Conservation (phyloP, 2,329 filamentous ascomycete species). For the Alternaria viburni region DNA sequence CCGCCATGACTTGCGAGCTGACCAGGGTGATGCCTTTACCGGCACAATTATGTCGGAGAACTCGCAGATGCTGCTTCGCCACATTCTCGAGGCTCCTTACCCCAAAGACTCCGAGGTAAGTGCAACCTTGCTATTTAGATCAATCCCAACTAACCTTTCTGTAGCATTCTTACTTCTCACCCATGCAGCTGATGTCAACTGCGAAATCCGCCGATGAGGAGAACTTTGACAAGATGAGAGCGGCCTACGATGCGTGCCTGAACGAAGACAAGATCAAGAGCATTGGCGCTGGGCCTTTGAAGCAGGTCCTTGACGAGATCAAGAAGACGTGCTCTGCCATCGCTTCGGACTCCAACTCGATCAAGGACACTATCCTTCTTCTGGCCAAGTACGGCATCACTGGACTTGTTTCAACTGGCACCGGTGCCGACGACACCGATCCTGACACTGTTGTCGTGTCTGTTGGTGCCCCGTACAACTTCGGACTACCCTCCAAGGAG, state of each 20-base stretch:
- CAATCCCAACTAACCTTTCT: not conserved
- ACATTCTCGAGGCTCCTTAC: slow-evolving; percentile 67
- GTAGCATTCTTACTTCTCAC: slow-evolving; percentile 60
- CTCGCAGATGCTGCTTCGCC: slow-evolving; percentile 64
- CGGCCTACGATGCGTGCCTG: slow-evolving; percentile 70
- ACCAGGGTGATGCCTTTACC: slow-evolving; percentile 67
- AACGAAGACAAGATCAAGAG: slow-evolving; percentile 64
- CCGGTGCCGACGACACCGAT: slow-evolving; percentile 58
- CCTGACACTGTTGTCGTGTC: slow-evolving; percentile 61
- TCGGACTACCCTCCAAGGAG: slow-evolving; percentile 50
- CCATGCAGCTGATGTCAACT: slow-evolving; percentile 32
- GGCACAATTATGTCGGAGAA: slow-evolving; percentile 67
- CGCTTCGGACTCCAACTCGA: slow-evolving; percentile 8
- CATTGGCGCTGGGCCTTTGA: slow-evolving; percentile 63
- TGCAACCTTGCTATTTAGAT: not conserved
- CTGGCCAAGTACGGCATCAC: slow-evolving; percentile 56
- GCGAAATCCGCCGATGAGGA: slow-evolving; percentile 59
- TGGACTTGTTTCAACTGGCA: slow-evolving; percentile 31
- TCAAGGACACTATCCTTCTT: slow-evolving; percentile 57
- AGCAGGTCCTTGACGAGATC: slow-evolving; percentile 62
- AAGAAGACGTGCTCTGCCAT: slow-evolving; percentile 26
- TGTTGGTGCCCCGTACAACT: slow-evolving; percentile 56
- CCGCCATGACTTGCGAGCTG: slow-evolving; percentile 68
- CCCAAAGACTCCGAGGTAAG: slow-evolving; percentile 39
- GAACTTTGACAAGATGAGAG: slow-evolving; percentile 71